phyloP scores from a whole-genome alignment of 2,329 filamentous ascomycete species.

The Cadophora sp. region DNA sequence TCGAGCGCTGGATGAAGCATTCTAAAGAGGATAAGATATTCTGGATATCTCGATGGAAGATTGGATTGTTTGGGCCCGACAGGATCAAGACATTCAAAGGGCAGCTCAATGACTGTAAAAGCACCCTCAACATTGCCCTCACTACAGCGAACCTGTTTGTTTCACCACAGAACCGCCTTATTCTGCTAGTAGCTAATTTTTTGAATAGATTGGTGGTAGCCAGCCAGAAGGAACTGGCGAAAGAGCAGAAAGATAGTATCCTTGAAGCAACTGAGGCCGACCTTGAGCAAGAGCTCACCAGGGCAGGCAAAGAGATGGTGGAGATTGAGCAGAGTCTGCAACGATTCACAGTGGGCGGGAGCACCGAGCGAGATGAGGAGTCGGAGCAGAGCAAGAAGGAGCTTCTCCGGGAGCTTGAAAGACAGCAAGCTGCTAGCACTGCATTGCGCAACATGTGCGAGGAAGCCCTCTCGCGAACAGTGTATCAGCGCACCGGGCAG shows the following conservation, averaged over 20 bases:
- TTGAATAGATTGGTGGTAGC: background rate
- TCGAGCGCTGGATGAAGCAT: background rate
- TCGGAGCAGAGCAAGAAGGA: background rate
- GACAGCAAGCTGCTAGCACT: slow-evolving; percentile 3
- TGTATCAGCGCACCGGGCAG: slow-evolving; percentile 6
- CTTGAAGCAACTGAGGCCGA: background rate
- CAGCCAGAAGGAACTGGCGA: background rate
- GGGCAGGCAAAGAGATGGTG: background rate
- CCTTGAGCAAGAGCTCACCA: background rate
- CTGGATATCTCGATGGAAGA: background rate
- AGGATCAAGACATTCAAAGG: background rate
- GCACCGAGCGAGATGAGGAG: background rate
- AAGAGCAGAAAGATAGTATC: background rate
- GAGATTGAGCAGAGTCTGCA: background rate
- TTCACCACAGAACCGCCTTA: background rate
- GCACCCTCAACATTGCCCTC: background rate
- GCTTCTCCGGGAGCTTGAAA: slow-evolving; percentile 5
- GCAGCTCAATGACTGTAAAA: background rate
- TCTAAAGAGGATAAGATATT: background rate
- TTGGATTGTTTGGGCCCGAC: background rate
- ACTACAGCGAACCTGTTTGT: background rate
- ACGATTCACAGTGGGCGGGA: background rate
- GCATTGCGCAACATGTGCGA: slow-evolving; percentile 7
- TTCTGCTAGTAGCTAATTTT: background rate
- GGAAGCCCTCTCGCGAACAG: slow-evolving; percentile 3